Evolutionary conservation across 2,329 filamentous ascomycete genomes (phyloP).

Genomic region (Rugonectria rugulosa): DNA sequence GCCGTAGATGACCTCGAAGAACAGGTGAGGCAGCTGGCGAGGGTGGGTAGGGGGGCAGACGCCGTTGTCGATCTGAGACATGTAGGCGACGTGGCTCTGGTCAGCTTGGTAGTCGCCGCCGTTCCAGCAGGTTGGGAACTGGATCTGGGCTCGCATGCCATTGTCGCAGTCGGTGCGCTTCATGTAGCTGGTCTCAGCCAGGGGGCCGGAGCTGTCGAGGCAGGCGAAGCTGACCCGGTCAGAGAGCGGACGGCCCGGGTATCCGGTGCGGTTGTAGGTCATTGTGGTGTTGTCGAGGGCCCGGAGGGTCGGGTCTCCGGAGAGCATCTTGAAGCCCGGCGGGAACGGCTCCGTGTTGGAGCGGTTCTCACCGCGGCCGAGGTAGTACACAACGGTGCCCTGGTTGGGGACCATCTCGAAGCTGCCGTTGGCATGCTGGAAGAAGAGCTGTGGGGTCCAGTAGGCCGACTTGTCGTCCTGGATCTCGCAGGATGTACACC

Average conservation of each 20-base stretch:
- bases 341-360: constrained; percentile 34
- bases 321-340: constrained; percentile 33
- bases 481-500: constrained; percentile 34
- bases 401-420: constrained; percentile 35
- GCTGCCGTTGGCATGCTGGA: constrained; percentile 30
- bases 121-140: constrained; percentile 37
- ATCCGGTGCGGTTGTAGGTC: constrained; percentile 26
- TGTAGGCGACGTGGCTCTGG: constrained; percentile 34
- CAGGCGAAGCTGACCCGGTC: constrained; percentile 37
- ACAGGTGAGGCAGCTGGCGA: constrained; percentile 30
- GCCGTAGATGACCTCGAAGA: constrained; percentile 34
- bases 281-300: constrained; percentile 28
- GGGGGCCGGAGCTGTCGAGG: constrained; percentile 31
- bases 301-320: constrained; percentile 27
- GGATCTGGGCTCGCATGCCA: constrained; percentile 35
- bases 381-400: constrained; percentile 34
- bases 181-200: constrained; percentile 32
- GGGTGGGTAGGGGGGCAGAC: constrained; percentile 33
- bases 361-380: constrained; percentile 33
- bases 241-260: constrained; percentile 23
- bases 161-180: constrained; percentile 31
- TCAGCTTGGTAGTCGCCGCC: constrained; percentile 30
- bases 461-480: constrained; percentile 37
- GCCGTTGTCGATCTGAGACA: constrained; percentile 36
- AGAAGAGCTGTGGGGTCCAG: constrained; percentile 36